Conservation (phyloP, 371 early-diverging fungal genomes). For the Batrachochytrium dendrobatidis region DNA sequence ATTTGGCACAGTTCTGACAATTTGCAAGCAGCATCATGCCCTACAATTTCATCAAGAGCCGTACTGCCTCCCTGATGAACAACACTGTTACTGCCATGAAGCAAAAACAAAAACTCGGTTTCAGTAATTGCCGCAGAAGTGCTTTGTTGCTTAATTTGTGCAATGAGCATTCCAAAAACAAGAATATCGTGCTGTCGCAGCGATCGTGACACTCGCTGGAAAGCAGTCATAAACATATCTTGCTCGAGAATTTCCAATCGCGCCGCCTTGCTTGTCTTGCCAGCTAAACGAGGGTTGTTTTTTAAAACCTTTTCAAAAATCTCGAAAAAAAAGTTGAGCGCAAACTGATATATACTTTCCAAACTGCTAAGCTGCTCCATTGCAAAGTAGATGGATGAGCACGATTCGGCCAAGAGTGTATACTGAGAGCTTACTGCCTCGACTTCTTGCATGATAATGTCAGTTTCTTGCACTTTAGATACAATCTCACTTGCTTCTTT, state of each 20-base stretch:
- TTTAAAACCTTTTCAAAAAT: constrained; percentile 86
- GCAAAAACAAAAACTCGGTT: constrained; percentile 62
- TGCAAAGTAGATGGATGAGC: constrained; percentile 90
- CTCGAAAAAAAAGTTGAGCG: constrained; percentile 91
- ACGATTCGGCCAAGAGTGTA: constrained; percentile 85
- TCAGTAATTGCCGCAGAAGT: constrained; percentile 55
- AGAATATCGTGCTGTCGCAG: constrained; percentile 87
- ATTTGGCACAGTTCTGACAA: constrained; percentile 49
- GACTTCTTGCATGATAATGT: constrained; percentile 90
- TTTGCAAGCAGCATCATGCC: constrained; percentile 54
- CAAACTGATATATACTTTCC: constrained; percentile 95
- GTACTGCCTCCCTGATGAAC: neutral
- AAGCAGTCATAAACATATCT: constrained; percentile 81
- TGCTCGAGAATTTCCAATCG: constrained; percentile 69
- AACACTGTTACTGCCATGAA: constrained; percentile 47
- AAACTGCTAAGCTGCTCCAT: constrained; percentile 88
- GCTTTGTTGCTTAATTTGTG: constrained; percentile 76
- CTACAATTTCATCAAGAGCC: constrained; percentile 39
- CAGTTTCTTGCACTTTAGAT: constrained; percentile 88
- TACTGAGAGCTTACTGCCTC: constrained; percentile 84
- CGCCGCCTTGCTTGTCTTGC: constrained; percentile 60
- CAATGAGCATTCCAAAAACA: constrained; percentile 79
- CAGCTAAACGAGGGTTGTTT: constrained; percentile 62
- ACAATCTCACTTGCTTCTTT: constrained; percentile 92
- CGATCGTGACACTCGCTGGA: constrained; percentile 71